These are phyloP conservation scores for Oidiodendron maius DNA, from an alignment of 495 filamentous ascomycete genomes.

Conservation along the genomic window DNA sequence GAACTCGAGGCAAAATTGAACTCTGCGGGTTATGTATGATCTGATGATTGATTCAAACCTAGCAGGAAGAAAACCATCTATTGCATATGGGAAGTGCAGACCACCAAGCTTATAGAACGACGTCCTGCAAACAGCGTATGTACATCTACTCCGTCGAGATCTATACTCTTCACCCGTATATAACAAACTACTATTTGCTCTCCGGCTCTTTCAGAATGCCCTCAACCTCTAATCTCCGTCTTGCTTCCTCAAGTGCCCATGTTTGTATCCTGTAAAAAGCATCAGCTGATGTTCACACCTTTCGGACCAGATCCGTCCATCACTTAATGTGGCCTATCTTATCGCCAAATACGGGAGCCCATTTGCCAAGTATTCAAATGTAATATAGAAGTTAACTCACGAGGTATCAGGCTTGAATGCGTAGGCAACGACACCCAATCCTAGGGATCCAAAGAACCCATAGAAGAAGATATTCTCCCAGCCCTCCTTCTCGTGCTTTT, in stretches of 20 bases:
- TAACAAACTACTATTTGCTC: slow-evolving; percentile 11
- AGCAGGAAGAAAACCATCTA: too few relatives aligned
- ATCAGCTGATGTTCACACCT: too few relatives aligned
- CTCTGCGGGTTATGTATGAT: too few relatives aligned
- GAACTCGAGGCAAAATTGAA: too few relatives aligned
- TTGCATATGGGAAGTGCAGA: too few relatives aligned
- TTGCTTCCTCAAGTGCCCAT: slow-evolving; percentile 96
- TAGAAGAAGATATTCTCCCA: slow-evolving; percentile 89
- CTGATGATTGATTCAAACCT: too few relatives aligned
- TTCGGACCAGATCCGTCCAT: too few relatives aligned
- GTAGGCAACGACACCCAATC: slow-evolving; percentile 72
- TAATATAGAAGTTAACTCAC: slow-evolving; percentile 61
- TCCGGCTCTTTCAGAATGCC: slow-evolving; percentile 81
- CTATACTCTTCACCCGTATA: neutral
- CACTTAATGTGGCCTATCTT: neutral
- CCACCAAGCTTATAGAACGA: neutral
- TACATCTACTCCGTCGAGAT: neutral
- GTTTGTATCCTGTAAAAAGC: slow-evolving; percentile 77
- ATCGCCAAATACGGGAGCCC: slow-evolving; percentile 1
- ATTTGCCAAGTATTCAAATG: too few relatives aligned
- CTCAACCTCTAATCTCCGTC: slow-evolving; percentile 87
- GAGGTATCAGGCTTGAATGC: slow-evolving; percentile 97
- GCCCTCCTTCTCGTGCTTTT: slow-evolving; percentile 92
- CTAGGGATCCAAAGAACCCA: slow-evolving; percentile 82
- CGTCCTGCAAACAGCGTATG: too few relatives aligned